Percentiles rank a stretch among this genome's conserved stretches.
These are phyloP conservation scores for Cyclotella atomus DNA, from an alignment of 108 stramenopile species.

Conservation along the genomic window DNA sequence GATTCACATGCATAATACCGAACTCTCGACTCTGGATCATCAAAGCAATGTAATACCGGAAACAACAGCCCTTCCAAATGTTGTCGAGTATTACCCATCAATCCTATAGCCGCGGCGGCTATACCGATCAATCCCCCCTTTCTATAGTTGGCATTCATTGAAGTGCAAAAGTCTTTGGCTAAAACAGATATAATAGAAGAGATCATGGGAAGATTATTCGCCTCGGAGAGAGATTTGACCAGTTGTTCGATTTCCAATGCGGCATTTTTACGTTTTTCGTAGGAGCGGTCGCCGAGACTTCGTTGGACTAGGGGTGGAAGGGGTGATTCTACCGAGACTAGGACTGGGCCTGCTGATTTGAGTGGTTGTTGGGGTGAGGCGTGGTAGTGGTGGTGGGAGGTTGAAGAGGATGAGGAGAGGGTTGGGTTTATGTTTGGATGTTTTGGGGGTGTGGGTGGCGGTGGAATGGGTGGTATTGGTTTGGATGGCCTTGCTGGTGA, in stretches of 20 bases:
- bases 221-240: slow-evolving; percentile 87
- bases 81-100: slow-evolving; percentile 72
- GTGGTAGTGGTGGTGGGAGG: slow-evolving; percentile 18
- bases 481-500: background rate
- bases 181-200: slow-evolving; percentile 85
- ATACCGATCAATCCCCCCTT: slow-evolving; percentile 98
- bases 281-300: slow-evolving; percentile 95
- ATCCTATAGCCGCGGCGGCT: slow-evolving; percentile 95
- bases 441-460: slow-evolving; percentile 30
- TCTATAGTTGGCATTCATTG: slow-evolving; percentile 96
- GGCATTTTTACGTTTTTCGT: slow-evolving; percentile 98
- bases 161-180: slow-evolving; percentile 95
- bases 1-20: slow-evolving; percentile 98
- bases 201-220: slow-evolving; percentile 83
- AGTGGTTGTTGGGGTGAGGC: background rate
- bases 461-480: background rate
- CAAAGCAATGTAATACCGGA: slow-evolving; percentile 97
- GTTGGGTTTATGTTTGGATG: slow-evolving; percentile 8
- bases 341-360: slow-evolving; percentile 33
- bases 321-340: slow-evolving; percentile 71
- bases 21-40: slow-evolving; percentile 96
- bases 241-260: slow-evolving; percentile 96
- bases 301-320: slow-evolving; percentile 86
- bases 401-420: slow-evolving; percentile 11
- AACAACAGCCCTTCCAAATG: slow-evolving; percentile 89